These are phyloP conservation scores for Sutorius australiensis DNA, from an alignment of 768 basidiomycete species.

Conservation along the genomic window DNA sequence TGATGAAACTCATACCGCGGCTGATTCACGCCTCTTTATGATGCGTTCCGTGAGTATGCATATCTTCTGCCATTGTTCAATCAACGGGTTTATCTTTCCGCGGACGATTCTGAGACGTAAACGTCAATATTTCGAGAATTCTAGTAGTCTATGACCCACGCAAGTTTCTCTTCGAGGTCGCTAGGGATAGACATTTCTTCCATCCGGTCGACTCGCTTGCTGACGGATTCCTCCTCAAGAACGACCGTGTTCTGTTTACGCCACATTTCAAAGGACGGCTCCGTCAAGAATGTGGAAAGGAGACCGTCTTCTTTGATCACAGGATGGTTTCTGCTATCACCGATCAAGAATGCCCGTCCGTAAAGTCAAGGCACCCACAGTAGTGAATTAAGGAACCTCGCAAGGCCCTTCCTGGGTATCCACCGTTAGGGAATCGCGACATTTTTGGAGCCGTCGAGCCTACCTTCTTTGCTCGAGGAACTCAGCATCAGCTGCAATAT, in stretches of 20 bases:
- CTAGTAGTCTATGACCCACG: conserved; percentile 39
- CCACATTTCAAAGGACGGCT: conserved; percentile 84
- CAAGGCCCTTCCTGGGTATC: conserved; percentile 64
- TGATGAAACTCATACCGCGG: conserved; percentile 74
- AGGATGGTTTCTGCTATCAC: conserved; percentile 77
- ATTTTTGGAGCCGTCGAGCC: conserved; percentile 7
- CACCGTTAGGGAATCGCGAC: neutral
- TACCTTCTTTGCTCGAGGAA: conserved; percentile 91
- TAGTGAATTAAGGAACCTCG: conserved; percentile 74
- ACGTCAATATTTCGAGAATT: conserved; percentile 1
- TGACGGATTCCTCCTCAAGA: conserved; percentile 83
- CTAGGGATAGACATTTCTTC: conserved; percentile 93
- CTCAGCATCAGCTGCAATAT: conserved; percentile 66
- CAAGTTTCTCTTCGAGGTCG: conserved; percentile 87
- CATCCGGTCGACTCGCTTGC: conserved; percentile 71
- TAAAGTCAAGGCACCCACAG: conserved; percentile 45
- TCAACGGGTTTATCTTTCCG: conserved; percentile 65
- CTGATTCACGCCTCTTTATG: conserved; percentile 86
- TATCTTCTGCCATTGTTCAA: conserved; percentile 91
- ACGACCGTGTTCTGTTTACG: conserved; percentile 72
- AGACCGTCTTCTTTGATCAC: conserved; percentile 85
- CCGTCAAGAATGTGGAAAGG: conserved; percentile 75
- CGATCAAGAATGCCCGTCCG: neutral
- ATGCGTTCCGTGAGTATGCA: conserved; percentile 84
- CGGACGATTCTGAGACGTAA: conserved; percentile 61